Conservation (phyloP, 2,329 filamentous ascomycete genomes). For the Fusarium sarcochroum region DNA sequence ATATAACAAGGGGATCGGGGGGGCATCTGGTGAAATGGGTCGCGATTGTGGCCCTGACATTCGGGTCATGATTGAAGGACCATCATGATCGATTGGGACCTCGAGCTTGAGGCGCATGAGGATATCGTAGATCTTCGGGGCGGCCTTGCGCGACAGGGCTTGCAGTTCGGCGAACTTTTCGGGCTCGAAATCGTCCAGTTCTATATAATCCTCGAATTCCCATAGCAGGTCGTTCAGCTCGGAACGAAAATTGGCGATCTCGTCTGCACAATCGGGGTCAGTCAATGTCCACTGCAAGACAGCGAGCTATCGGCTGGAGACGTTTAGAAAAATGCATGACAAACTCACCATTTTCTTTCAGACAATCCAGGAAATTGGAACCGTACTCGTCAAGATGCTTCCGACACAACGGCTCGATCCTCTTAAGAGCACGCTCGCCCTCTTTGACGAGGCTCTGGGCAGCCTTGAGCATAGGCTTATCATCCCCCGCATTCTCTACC, state of each 20-base stretch:
- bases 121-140: constrained; percentile 64
- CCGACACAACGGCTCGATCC: constrained; percentile 65
- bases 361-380: constrained; percentile 62
- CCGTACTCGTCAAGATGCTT: constrained; percentile 65
- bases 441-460: constrained; percentile 63
- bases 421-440: constrained; percentile 64
- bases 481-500: constrained; percentile 61
- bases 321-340: neutral
- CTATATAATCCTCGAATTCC: constrained; percentile 70
- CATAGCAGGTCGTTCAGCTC: constrained; percentile 66
- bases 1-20: constrained; percentile 46
- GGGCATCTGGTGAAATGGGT: constrained; percentile 46
- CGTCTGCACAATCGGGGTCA: constrained; percentile 52
- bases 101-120: constrained; percentile 69
- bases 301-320: neutral
- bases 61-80: constrained; percentile 49
- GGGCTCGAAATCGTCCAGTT: constrained; percentile 64
- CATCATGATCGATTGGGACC: constrained; percentile 46
- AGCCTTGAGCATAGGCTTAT: constrained; percentile 64
- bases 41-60: constrained; percentile 48
- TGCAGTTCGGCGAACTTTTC: constrained; percentile 65
- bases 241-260: constrained; percentile 63
- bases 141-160: constrained; percentile 62
- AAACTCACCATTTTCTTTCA: constrained; percentile 67
- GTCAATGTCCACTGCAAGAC: constrained; percentile 9